These are phyloP conservation scores for Orbilia blumenaviensis DNA, from an alignment of 2,329 filamentous ascomycete genomes.

Conservation along the genomic window DNA sequence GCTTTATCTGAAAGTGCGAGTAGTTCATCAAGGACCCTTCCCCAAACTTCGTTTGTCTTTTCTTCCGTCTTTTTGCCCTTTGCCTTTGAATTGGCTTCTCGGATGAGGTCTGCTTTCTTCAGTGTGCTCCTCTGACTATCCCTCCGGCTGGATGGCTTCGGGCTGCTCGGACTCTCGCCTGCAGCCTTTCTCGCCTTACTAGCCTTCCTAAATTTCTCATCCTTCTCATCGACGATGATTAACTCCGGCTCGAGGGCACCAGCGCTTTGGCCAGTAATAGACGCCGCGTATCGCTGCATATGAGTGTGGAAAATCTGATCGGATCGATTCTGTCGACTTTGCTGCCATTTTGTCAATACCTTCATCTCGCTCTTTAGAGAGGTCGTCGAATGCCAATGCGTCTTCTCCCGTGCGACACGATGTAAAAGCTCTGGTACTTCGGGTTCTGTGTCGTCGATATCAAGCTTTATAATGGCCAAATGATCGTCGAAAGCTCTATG, in stretches of 20 bases:
- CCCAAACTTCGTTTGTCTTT: constrained; percentile 6
- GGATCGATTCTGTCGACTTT: constrained; percentile 59
- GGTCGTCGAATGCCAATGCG: constrained; percentile 47
- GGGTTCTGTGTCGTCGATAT: constrained; percentile 1
- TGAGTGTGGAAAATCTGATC: constrained; percentile 75
- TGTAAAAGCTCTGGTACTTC: not conserved
- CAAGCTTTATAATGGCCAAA: constrained; percentile 11
- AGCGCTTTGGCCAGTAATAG: constrained; percentile 72
- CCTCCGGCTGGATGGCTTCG: not conserved
- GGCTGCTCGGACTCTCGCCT: not conserved
- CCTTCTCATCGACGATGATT: constrained; percentile 65
- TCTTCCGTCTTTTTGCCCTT: constrained; percentile 52
- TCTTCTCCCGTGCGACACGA: constrained; percentile 24
- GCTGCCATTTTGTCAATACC: constrained; percentile 57
- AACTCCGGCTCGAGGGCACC: constrained; percentile 72
- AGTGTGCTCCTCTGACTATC: not conserved
- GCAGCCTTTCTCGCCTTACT: constrained; percentile 31
- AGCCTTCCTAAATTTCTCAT: constrained; percentile 36
- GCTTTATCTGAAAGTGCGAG: constrained; percentile 6
- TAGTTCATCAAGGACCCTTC: constrained; percentile 21
- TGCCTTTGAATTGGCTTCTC: constrained; percentile 47
- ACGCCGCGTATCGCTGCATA: constrained; percentile 74
- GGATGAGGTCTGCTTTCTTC: constrained; percentile 47
- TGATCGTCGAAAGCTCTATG: constrained; percentile 24
- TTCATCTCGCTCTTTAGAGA: constrained; percentile 60